Conservation (phyloP, 441 rosid genomes). For the Lepidium campestre region DNA sequence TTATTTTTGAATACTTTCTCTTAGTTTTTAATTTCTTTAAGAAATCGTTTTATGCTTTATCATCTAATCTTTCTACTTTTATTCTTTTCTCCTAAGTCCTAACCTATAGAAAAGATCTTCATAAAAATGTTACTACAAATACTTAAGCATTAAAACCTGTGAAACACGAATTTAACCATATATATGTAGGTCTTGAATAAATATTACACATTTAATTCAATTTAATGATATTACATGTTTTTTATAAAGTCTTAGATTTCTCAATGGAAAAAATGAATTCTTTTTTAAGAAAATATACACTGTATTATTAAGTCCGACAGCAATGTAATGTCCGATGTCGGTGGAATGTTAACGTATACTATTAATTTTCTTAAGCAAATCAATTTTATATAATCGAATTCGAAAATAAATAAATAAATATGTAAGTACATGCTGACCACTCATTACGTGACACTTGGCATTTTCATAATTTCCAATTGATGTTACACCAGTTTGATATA, state of each 20-base stretch:
- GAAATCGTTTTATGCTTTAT: background rate
- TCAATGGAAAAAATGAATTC: background rate
- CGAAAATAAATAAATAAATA: background rate
- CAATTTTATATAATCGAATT: background rate
- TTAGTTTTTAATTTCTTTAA: background rate
- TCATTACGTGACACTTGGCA: background rate
- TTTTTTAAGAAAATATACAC: background rate
- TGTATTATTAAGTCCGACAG: background rate
- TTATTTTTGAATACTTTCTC: background rate
- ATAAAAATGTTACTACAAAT: background rate
- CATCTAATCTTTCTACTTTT: background rate
- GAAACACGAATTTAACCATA: background rate
- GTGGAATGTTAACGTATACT: conserved; percentile 5
- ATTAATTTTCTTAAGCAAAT: background rate
- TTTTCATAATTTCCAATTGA: background rate
- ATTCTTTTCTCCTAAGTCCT: background rate
- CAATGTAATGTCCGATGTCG: conserved; percentile 22
- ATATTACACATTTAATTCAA: background rate
- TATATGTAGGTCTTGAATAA: background rate
- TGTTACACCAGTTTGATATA: background rate
- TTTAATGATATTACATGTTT: background rate
- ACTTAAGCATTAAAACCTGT: background rate
- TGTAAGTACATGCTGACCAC: background rate
- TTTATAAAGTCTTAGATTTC: background rate
- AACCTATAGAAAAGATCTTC: background rate